Evolutionary conservation across 331 rosid genomes (phyloP).

Genomic region (Prunus yedoensis): DNA sequence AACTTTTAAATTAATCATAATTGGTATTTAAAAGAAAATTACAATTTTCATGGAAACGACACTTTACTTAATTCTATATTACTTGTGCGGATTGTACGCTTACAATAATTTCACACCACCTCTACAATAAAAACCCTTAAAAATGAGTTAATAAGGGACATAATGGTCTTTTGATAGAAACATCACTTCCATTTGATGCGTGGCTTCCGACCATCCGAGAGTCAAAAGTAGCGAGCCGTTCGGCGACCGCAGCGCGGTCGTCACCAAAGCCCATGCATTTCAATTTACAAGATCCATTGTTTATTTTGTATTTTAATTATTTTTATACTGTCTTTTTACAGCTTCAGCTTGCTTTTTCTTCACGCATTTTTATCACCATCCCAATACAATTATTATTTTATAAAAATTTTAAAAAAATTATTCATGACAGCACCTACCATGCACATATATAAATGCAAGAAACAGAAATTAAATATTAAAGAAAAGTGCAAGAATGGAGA

Average conservation of each 20-base stretch:
- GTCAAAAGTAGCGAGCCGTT: slow-evolving; percentile 53
- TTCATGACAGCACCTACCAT: slow-evolving; percentile 32
- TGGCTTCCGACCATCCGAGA: slow-evolving; percentile 24
- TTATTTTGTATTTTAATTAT: slow-evolving; percentile 7
- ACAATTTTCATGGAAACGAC: too few relatives aligned
- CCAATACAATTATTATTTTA: slow-evolving; percentile 8
- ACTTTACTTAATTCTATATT: too few relatives aligned
- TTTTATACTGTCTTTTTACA: slow-evolving; percentile 4
- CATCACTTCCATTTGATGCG: neutral
- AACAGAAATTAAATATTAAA: neutral
- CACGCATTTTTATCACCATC: slow-evolving; percentile 33
- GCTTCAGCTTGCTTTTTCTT: slow-evolving; percentile 44
- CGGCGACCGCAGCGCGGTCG: slow-evolving; percentile 70
- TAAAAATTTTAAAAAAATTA: neutral
- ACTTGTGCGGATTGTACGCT: too few relatives aligned
- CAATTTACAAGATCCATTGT: slow-evolving; percentile 32
- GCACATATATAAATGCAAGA: neutral
- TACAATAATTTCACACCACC: too few relatives aligned
- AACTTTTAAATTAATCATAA: too few relatives aligned
- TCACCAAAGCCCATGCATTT: slow-evolving; percentile 54
- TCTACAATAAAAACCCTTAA: too few relatives aligned
- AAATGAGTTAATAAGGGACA: neutral
- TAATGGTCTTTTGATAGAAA: neutral
- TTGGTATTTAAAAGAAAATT: too few relatives aligned
- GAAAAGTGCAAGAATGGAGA: neutral